Evolutionary conservation across 2,329 filamentous ascomycete genomes (phyloP).

Genomic region (Clonostachys rhizophaga): DNA sequence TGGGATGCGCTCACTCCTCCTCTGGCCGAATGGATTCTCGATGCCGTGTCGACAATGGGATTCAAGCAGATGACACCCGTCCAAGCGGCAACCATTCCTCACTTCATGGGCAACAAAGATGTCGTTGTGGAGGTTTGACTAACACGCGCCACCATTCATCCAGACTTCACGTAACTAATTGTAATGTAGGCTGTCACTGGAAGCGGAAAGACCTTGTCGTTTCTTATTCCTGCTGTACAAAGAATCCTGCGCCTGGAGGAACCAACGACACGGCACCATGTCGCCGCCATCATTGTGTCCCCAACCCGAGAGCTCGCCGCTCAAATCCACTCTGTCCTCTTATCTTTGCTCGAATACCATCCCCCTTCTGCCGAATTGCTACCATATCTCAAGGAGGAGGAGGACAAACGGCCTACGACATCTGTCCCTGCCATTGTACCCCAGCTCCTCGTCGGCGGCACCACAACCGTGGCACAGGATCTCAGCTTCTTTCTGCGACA

Average conservation of each 20-base stretch:
- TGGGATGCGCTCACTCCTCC: slow-evolving; percentile 32
- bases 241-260: slow-evolving; percentile 76
- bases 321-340: slow-evolving; percentile 81
- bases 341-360: slow-evolving; percentile 78
- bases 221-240: slow-evolving; percentile 78
- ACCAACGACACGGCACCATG: slow-evolving; percentile 82
- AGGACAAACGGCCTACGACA: slow-evolving; percentile 48
- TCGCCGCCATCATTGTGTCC: slow-evolving; percentile 87
- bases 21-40: slow-evolving; percentile 68
- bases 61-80: slow-evolving; percentile 88
- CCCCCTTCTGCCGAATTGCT: slow-evolving; percentile 67
- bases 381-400: slow-evolving; percentile 46
- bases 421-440: slow-evolving; percentile 61
- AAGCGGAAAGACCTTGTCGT: slow-evolving; percentile 85
- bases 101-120: slow-evolving; percentile 87
- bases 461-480: slow-evolving; percentile 80
- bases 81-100: slow-evolving; percentile 85
- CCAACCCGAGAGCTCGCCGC: slow-evolving; percentile 86
- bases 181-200: slow-evolving; percentile 70
- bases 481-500: slow-evolving; percentile 77
- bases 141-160: background rate
- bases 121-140: slow-evolving; percentile 73
- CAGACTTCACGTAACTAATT: background rate
- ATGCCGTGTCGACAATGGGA: slow-evolving; percentile 79
- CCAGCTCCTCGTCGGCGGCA: slow-evolving; percentile 83